Percentiles rank a stretch among this genome's conserved stretches.
Evolutionary conservation across 1,284 basidiomycete genomes (phyloP).

Genomic region (Tremellales sp.): DNA sequence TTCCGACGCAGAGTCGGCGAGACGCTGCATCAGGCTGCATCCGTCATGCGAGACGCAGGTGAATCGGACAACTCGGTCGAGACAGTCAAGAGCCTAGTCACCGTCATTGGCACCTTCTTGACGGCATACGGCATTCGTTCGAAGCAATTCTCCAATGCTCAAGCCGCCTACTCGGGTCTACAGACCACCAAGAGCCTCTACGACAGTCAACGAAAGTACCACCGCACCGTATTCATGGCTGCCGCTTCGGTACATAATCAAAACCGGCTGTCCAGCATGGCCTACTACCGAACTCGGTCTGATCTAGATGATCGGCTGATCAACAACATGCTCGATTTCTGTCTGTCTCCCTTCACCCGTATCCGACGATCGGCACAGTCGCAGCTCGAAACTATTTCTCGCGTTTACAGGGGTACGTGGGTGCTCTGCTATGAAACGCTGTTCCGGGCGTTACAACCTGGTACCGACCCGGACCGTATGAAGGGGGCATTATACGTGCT

Average conservation of each 20-base stretch:
- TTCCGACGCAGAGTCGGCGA: constrained; percentile 67
- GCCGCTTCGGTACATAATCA: constrained; percentile 39
- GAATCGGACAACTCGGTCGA: constrained; percentile 88
- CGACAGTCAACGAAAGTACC: constrained; percentile 41
- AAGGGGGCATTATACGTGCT: constrained; percentile 91
- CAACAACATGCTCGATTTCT: constrained; percentile 72
- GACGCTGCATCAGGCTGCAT: constrained; percentile 66
- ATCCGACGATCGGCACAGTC: constrained; percentile 43
- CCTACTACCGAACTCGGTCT: constrained; percentile 72
- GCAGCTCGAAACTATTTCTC: constrained; percentile 34
- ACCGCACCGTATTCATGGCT: constrained; percentile 39
- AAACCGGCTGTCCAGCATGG: constrained; percentile 40
- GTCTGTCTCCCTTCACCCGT: constrained; percentile 79
- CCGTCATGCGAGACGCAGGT: constrained; percentile 63
- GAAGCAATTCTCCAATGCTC: constrained; percentile 38
- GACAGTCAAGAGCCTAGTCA: constrained; percentile 60
- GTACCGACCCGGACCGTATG: constrained; percentile 85
- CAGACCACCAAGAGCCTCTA: constrained; percentile 39
- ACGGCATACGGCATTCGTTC: constrained; percentile 43
- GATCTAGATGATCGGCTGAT: constrained; percentile 76
- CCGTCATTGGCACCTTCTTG: constrained; percentile 42
- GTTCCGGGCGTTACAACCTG: constrained; percentile 69
- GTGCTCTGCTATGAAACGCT: constrained; percentile 66
- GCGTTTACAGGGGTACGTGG: constrained; percentile 80
- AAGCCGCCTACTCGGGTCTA: constrained; percentile 31